Percentiles rank a stretch among this genome's conserved stretches.
These are phyloP conservation scores for Pseudopithomyces chartarum DNA, from an alignment of 2,329 filamentous ascomycete species.

Conservation along the genomic window DNA sequence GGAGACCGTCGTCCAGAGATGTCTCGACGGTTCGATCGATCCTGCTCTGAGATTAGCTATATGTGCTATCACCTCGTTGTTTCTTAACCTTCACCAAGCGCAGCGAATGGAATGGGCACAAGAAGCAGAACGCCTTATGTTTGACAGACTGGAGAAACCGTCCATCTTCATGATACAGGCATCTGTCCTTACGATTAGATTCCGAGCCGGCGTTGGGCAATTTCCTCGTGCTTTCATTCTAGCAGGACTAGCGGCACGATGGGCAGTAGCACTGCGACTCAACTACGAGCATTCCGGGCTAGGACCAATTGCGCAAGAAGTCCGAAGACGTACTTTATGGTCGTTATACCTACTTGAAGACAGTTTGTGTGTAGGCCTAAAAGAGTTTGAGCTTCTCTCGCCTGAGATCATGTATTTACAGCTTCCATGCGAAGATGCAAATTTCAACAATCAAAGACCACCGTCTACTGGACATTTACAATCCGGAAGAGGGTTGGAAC, in stretches of 20 bases:
- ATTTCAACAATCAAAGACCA: not conserved
- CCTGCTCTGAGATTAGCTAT: not conserved
- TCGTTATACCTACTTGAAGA: slow-evolving; percentile 1
- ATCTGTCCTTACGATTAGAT: not conserved
- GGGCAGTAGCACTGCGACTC: slow-evolving; percentile 1
- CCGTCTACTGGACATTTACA: not conserved
- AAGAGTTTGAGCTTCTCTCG: not conserved
- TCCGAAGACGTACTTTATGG: not conserved
- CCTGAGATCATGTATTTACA: not conserved
- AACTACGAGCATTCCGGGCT: slow-evolving; percentile 1
- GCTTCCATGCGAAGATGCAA: not conserved
- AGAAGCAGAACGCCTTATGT: not conserved
- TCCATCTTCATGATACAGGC: slow-evolving; percentile 4
- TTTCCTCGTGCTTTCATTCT: slow-evolving; percentile 2
- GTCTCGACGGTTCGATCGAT: not conserved
- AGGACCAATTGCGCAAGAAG: not conserved
- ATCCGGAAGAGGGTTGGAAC: not conserved
- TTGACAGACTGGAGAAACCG: slow-evolving; percentile 1
- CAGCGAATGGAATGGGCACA: slow-evolving; percentile 1
- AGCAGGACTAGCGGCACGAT: not conserved
- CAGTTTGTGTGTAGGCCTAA: not conserved
- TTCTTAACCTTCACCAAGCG: not conserved
- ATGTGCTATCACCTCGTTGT: not conserved
- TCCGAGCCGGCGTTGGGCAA: not conserved
- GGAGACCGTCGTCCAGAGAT: slow-evolving; percentile 2